These are phyloP conservation scores for Schwanniomyces yamadae DNA, from an alignment of 805 yeast genomes.

Conservation along the genomic window DNA sequence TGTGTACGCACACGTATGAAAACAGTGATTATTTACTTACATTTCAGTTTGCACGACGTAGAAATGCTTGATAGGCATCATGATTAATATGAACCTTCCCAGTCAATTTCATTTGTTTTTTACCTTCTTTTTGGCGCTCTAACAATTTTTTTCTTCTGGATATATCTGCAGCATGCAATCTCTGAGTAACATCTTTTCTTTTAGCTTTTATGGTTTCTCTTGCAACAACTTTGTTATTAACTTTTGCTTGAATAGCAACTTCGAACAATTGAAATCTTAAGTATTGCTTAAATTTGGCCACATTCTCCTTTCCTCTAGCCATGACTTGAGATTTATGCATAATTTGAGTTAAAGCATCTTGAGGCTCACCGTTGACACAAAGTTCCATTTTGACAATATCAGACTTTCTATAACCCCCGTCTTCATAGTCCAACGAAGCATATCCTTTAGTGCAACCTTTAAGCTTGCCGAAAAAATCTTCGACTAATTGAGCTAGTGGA, in stretches of 20 bases:
- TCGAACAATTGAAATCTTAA: conserved; percentile 84
- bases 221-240: conserved; percentile 76
- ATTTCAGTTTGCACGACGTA: conserved; percentile 37
- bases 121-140: conserved; percentile 90
- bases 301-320: conserved; percentile 76
- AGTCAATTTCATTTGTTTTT: conserved; percentile 73
- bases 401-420: conserved; percentile 78
- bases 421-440: conserved; percentile 94
- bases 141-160: conserved; percentile 85
- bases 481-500: conserved; percentile 88
- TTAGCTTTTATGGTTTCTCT: conserved; percentile 92
- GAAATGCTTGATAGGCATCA: conserved; percentile 87
- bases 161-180: conserved; percentile 89
- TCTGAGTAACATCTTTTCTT: conserved; percentile 92
- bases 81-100: conserved; percentile 79
- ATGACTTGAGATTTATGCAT: conserved; percentile 81
- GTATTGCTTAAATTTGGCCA: conserved; percentile 74
- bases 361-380: conserved; percentile 81
- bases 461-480: conserved; percentile 91
- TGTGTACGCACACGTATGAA: neutral
- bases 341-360: conserved; percentile 90
- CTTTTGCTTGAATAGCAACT: conserved; percentile 88
- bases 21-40: conserved; percentile 7
- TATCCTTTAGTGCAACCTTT: conserved; percentile 90
- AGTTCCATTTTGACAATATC: conserved; percentile 86